A percentile compares a stretch with the other conserved stretches of the same genome.
Conservation (phyloP, 2,329 filamentous ascomycete species). For the Phyllosticta citribraziliensis region DNA sequence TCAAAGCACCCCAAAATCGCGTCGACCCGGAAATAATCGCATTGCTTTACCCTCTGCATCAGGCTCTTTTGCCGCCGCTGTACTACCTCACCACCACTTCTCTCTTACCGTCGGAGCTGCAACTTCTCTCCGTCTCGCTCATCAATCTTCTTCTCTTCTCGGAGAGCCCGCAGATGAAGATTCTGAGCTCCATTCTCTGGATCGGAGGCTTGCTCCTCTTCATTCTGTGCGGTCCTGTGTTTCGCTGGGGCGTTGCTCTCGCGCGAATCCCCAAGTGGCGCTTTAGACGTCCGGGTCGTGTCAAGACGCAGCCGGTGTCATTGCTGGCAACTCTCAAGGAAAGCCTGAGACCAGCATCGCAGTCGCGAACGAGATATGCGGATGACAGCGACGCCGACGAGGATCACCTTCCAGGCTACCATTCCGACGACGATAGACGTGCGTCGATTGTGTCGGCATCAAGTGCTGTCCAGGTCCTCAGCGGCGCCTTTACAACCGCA, state of each 20-base stretch:
- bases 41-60: slow-evolving; percentile 74
- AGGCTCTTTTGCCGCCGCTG: slow-evolving; percentile 61
- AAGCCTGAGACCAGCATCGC: slow-evolving; percentile 17
- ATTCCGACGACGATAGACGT: slow-evolving; percentile 1
- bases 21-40: slow-evolving; percentile 50
- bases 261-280: slow-evolving; percentile 88
- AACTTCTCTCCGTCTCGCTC: slow-evolving; percentile 72
- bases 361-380: not conserved
- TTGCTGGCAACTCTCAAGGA: slow-evolving; percentile 34
- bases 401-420: slow-evolving; percentile 18
- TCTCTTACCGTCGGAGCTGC: slow-evolving; percentile 74
- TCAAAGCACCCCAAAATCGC: slow-evolving; percentile 22
- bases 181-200: slow-evolving; percentile 37
- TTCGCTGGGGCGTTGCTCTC: slow-evolving; percentile 75
- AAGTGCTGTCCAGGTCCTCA: not conserved
- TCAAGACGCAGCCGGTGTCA: slow-evolving; percentile 33
- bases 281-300: slow-evolving; percentile 51
- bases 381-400: slow-evolving; percentile 40
- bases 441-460: slow-evolving; percentile 8
- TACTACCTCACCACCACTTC: slow-evolving; percentile 82
- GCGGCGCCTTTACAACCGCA: not conserved
- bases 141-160: slow-evolving; percentile 74
- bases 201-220: slow-evolving; percentile 65
- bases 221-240: slow-evolving; percentile 59
- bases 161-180: slow-evolving; percentile 45